phyloP scores from a whole-genome alignment of 2,329 filamentous ascomycete species.

The Exophiala viscosa region DNA sequence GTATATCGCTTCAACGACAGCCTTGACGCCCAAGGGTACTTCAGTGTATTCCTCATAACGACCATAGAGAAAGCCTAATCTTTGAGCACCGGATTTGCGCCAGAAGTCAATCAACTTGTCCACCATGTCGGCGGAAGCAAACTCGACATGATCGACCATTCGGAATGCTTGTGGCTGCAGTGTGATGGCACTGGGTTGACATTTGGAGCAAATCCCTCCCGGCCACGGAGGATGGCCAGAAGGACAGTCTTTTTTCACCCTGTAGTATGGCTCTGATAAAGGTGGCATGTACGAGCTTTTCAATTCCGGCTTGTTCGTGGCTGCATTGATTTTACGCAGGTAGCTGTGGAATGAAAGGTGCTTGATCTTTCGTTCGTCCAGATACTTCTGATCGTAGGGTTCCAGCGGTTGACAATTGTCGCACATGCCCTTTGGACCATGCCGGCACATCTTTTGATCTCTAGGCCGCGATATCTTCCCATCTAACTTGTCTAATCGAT shows the following conservation, averaged over 20 bases:
- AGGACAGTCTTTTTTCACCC: slow-evolving; percentile 83
- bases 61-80: slow-evolving; percentile 87
- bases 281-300: slow-evolving; percentile 95
- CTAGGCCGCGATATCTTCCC: slow-evolving; percentile 78
- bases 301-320: slow-evolving; percentile 92
- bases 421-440: slow-evolving; percentile 97
- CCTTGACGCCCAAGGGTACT: slow-evolving; percentile 90
- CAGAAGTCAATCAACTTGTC: slow-evolving; percentile 90
- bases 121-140: slow-evolving; percentile 77
- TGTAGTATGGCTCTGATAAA: slow-evolving; percentile 85
- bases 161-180: slow-evolving; percentile 89
- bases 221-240: slow-evolving; percentile 92
- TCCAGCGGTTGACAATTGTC: slow-evolving; percentile 98
- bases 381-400: slow-evolving; percentile 83
- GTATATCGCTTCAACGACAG: slow-evolving; percentile 94
- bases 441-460: slow-evolving; percentile 85
- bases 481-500: slow-evolving; percentile 78
- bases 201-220: slow-evolving; percentile 96
- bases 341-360: slow-evolving; percentile 95
- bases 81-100: slow-evolving; percentile 78
- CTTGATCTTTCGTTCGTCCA: slow-evolving; percentile 96
- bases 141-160: slow-evolving; percentile 98
- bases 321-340: slow-evolving; percentile 88
- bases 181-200: slow-evolving; percentile 94
- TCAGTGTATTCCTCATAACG: slow-evolving; percentile 86